Percentiles rank a stretch among this genome's conserved stretches.
Evolutionary conservation across 2,329 filamentous ascomycete species (phyloP).

Genomic region (Botryotinia globosa): DNA sequence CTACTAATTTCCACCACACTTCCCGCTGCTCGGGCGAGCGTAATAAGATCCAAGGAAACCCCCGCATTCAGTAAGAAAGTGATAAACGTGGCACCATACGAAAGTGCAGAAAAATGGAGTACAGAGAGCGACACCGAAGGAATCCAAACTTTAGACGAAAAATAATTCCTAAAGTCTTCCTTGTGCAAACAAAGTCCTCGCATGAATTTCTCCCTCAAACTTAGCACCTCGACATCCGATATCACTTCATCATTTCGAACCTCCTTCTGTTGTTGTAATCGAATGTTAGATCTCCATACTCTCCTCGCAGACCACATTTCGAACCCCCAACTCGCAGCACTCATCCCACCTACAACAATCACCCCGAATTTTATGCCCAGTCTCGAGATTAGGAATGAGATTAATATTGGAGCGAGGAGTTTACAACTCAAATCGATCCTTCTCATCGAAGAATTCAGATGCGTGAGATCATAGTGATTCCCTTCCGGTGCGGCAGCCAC

Average conservation of each 20-base stretch:
- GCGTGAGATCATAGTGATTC: conserved; percentile 42
- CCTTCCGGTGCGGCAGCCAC: conserved; percentile 39
- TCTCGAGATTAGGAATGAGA: conserved; percentile 47
- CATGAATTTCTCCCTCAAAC: conserved; percentile 1
- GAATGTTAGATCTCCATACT: conserved; percentile 42
- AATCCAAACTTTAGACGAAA: conserved; percentile 41
- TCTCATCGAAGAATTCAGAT: conserved; percentile 53
- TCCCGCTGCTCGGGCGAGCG: conserved; percentile 46
- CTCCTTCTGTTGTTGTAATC: conserved; percentile 36
- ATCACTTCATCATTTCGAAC: not conserved
- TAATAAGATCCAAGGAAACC: conserved; percentile 48
- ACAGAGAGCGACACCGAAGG: conserved; percentile 50
- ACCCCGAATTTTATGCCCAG: conserved; percentile 46
- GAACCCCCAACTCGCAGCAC: conserved; percentile 42
- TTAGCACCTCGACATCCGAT: not conserved
- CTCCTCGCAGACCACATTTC: conserved; percentile 42
- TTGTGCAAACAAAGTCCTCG: conserved; percentile 30
- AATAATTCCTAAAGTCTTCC: conserved; percentile 41
- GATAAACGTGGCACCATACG: conserved; percentile 53
- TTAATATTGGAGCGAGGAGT: conserved; percentile 51
- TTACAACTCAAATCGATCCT: conserved; percentile 58
- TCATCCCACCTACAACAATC: conserved; percentile 46
- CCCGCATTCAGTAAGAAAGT: conserved; percentile 52
- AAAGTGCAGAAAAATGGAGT: conserved; percentile 54
- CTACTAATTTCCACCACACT: conserved; percentile 52